Evolutionary conservation across 2,329 filamentous ascomycete genomes (phyloP).

Genomic region (Calonectria pseudoturangicola): DNA sequence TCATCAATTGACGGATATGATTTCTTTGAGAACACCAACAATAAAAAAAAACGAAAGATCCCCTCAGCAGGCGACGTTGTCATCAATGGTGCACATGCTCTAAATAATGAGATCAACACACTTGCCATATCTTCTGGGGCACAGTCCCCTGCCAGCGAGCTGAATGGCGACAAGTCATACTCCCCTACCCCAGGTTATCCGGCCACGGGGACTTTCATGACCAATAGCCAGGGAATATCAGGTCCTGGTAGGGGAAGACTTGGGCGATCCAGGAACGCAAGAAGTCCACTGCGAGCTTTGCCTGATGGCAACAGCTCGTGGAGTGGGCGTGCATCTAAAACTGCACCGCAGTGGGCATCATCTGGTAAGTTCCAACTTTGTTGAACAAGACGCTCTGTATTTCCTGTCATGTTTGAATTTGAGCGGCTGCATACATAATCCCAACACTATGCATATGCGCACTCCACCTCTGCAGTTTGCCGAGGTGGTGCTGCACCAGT

Average conservation of each 20-base stretch:
- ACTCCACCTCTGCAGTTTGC: not conserved
- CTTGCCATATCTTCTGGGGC: conserved; percentile 51
- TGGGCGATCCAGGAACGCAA: conserved; percentile 78
- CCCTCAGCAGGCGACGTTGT: conserved; percentile 86
- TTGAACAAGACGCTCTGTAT: not conserved
- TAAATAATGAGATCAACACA: conserved; percentile 65
- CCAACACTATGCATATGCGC: not conserved
- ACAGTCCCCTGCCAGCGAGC: conserved; percentile 57
- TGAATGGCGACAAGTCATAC: conserved; percentile 51
- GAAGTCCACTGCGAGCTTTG: conserved; percentile 77
- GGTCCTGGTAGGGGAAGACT: conserved; percentile 90
- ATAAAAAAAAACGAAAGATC: conserved; percentile 99
- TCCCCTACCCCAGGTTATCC: conserved; percentile 53
- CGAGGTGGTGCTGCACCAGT: not conserved
- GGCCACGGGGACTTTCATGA: conserved; percentile 70
- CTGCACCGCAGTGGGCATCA: conserved; percentile 66
- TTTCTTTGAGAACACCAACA: conserved; percentile 98
- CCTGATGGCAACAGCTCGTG: conserved; percentile 76
- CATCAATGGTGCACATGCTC: conserved; percentile 63
- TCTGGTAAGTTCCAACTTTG: conserved; percentile 19
- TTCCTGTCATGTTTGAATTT: not conserved
- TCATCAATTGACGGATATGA: conserved; percentile 92
- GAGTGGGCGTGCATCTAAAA: conserved; percentile 69
- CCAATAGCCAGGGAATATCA: conserved; percentile 78
- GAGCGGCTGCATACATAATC: not conserved